Conservation (phyloP, 2,329 filamentous ascomycete genomes). For the Aspergillus amoenus region DNA sequence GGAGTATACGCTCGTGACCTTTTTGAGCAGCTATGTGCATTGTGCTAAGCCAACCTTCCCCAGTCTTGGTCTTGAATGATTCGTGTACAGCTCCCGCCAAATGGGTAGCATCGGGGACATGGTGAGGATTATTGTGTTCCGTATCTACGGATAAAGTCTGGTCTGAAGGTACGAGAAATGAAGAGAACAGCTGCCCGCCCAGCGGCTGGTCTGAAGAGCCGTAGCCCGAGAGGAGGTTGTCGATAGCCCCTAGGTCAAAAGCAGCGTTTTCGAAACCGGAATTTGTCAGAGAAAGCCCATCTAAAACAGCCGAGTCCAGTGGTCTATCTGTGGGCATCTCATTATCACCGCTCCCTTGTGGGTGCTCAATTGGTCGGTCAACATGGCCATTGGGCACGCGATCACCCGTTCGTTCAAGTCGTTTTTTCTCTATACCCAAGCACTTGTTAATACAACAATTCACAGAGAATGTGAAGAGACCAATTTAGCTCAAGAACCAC, state of each 20-base stretch:
- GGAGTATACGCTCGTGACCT: constrained; percentile 1
- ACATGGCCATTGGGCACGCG: not conserved
- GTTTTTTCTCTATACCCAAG: not conserved
- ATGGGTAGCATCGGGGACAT: not conserved
- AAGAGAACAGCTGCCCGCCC: not conserved
- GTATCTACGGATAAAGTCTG: no score
- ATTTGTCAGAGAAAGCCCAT: not conserved
- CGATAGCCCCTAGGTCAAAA: not conserved
- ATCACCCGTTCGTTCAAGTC: not conserved
- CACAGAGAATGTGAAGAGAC: no score
- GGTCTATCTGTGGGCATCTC: not conserved
- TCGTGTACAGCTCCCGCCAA: not conserved
- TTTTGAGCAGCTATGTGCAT: constrained; percentile 7
- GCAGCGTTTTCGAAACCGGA: not conserved
- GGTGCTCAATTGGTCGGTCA: not conserved
- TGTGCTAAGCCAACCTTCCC: constrained; percentile 1
- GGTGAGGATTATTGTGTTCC: not conserved
- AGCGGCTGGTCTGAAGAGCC: not conserved
- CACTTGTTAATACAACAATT: no score
- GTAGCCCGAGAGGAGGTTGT: not conserved
- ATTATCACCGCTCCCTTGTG: not conserved
- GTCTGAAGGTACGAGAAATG: not conserved
- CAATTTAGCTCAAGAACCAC: not conserved
- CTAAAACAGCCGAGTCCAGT: not conserved
- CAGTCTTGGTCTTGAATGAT: not conserved